Conservation (phyloP, 441 rosid genomes). For the Eruca vesicaria region DNA sequence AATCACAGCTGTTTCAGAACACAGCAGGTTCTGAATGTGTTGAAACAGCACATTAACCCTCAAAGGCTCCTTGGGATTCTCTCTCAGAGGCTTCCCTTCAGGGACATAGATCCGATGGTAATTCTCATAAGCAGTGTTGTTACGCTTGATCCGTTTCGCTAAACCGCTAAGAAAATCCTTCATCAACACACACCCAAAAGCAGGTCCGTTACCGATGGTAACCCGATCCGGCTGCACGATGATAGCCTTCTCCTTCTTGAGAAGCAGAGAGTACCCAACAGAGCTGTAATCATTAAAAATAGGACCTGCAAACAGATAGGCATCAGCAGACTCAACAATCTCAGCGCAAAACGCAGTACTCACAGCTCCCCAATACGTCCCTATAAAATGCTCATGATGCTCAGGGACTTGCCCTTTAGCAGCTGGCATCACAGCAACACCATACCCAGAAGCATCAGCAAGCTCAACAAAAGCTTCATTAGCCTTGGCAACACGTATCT, state of each 20-base stretch:
- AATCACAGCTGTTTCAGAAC: conserved; percentile 60
- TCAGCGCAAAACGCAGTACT: conserved; percentile 84
- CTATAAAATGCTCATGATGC: conserved; percentile 64
- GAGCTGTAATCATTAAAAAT: conserved; percentile 88
- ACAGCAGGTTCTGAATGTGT: conserved; percentile 61
- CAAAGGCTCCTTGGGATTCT: conserved; percentile 57
- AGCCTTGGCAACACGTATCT: conserved; percentile 69
- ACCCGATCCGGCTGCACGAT: conserved; percentile 82
- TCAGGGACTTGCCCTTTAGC: conserved; percentile 87
- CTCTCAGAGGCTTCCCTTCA: conserved; percentile 62
- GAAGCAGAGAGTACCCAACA: conserved; percentile 91
- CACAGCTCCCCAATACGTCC: conserved; percentile 93
- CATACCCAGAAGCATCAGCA: conserved; percentile 77
- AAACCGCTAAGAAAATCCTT: conserved; percentile 72
- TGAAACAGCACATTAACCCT: conserved; percentile 55
- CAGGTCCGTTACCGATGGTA: conserved; percentile 72
- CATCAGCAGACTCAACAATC: conserved; percentile 91
- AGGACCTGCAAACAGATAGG: conserved; percentile 92
- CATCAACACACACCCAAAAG: conserved; percentile 86
- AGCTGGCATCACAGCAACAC: conserved; percentile 78
- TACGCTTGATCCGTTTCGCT: conserved; percentile 54
- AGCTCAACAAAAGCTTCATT: conserved; percentile 59
- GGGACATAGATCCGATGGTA: conserved; percentile 80
- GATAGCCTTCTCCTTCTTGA: conserved; percentile 86
- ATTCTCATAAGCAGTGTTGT: conserved; percentile 69